Conservation (phyloP, 306 rosid species). For the Malus fusca region DNA sequence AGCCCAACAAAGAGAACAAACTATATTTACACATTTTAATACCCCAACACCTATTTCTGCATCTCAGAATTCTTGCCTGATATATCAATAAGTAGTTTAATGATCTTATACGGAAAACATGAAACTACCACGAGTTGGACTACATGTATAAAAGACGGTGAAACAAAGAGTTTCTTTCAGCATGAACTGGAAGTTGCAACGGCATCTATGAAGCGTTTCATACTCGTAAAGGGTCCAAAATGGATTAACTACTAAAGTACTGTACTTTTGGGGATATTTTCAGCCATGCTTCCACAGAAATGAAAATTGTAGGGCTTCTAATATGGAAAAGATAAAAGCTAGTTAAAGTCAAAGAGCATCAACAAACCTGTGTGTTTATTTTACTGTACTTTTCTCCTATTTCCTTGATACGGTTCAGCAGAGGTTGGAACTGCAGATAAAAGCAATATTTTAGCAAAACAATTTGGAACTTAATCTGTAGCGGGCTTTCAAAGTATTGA, state of each 20-base stretch:
- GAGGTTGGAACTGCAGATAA: constrained; percentile 75
- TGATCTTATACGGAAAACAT: neutral
- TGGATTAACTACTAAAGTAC: neutral
- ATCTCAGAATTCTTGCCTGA: neutral
- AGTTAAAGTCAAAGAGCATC: constrained; percentile 1
- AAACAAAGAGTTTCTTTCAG: neutral
- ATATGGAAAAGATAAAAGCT: neutral
- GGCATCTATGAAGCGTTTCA: neutral
- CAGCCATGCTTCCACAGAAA: neutral
- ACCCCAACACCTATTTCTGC: neutral
- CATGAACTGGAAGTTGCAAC: neutral
- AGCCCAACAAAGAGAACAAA: neutral
- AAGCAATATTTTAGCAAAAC: constrained; percentile 12
- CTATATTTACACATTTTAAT: neutral
- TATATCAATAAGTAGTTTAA: neutral
- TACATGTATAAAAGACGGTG: neutral
- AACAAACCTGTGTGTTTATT: constrained; percentile 65
- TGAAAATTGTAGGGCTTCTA: neutral
- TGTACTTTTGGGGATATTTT: neutral
- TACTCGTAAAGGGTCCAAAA: neutral
- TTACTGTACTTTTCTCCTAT: constrained; percentile 59
- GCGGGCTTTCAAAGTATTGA: neutral
- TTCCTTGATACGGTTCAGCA: constrained; percentile 52
- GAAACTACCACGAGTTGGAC: neutral
- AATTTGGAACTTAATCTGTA: constrained; percentile 10